Percentiles rank a stretch among this genome's conserved stretches.
Conservation (phyloP, 2,329 filamentous ascomycete genomes). For the Kalmusia sp. region DNA sequence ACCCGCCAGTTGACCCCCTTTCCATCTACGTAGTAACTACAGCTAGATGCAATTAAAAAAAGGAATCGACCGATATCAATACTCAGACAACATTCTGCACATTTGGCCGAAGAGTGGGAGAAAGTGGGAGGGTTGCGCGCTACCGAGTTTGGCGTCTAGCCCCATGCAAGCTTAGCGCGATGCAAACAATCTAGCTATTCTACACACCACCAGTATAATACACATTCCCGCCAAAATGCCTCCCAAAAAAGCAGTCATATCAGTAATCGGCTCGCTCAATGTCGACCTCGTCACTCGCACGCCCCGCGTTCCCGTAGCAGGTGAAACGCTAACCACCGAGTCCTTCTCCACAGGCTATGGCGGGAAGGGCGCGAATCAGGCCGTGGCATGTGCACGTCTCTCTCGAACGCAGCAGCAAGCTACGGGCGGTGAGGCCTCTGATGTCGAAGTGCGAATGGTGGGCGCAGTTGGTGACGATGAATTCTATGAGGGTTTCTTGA, state of each 20-base stretch:
- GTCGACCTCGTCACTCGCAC: conserved; percentile 92
- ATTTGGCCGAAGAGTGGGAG: no score
- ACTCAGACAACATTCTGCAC: no score
- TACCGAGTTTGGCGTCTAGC: no score
- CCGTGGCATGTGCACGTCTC: conserved; percentile 84
- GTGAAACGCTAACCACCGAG: conserved; percentile 84
- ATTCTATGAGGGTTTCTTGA: conserved; percentile 49
- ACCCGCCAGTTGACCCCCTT: no score
- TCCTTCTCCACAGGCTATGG: conserved; percentile 83
- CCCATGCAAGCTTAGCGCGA: no score
- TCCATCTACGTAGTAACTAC: no score
- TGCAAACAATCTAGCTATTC: neutral
- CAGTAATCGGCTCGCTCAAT: conserved; percentile 91
- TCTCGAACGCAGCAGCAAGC: conserved; percentile 61
- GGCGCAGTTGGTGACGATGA: conserved; percentile 58
- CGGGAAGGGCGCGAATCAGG: conserved; percentile 96
- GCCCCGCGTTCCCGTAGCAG: conserved; percentile 79
- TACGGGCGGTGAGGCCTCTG: conserved; percentile 23
- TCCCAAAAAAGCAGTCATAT: conserved; percentile 63
- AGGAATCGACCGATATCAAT: no score
- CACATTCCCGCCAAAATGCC: conserved; percentile 19
- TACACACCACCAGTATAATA: neutral
- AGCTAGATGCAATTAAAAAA: no score
- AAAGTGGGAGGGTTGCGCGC: no score
- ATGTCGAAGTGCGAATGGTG: conserved; percentile 57